These are phyloP conservation scores for Penicillium sp. DNA, from an alignment of 2,329 filamentous ascomycete genomes.

Conservation along the genomic window DNA sequence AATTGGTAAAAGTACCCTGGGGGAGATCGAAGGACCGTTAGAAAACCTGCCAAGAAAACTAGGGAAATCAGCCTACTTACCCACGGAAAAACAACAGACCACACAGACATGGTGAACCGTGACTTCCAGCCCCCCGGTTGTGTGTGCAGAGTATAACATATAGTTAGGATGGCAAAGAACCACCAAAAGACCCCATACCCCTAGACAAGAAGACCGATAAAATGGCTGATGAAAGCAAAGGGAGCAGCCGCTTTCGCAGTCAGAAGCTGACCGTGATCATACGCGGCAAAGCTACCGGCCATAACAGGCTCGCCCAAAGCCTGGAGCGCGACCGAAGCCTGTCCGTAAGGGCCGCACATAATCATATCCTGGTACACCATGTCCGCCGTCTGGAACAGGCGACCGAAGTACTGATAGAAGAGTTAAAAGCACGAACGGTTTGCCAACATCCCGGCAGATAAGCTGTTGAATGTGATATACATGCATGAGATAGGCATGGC, in stretches of 20 bases:
- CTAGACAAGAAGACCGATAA: conserved; percentile 41
- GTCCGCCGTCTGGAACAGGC: conserved; percentile 19
- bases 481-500: too few species aligned
- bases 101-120: conserved; percentile 32
- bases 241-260: conserved; percentile 31
- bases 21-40: not conserved
- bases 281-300: conserved; percentile 32
- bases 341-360: conserved; percentile 41
- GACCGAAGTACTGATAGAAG: conserved; percentile 29
- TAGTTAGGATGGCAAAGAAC: conserved; percentile 40
- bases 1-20: conserved; percentile 43
- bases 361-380: conserved; percentile 43
- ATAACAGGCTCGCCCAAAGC: conserved; percentile 36
- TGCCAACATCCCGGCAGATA: too few species aligned
- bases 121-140: conserved; percentile 23
- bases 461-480: too few species aligned
- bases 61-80: conserved; percentile 24
- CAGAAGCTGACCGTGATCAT: conserved; percentile 35
- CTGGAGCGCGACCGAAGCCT: conserved; percentile 42
- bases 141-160: conserved; percentile 26
- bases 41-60: not conserved
- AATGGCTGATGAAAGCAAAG: conserved; percentile 36
- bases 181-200: conserved; percentile 46
- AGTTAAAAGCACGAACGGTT: too few species aligned
- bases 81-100: conserved; percentile 43